Percentiles rank a stretch among this genome's conserved stretches.
These are phyloP conservation scores for Carex kokanica DNA, from an alignment of 176 grass and related monocot species.

Conservation along the genomic window DNA sequence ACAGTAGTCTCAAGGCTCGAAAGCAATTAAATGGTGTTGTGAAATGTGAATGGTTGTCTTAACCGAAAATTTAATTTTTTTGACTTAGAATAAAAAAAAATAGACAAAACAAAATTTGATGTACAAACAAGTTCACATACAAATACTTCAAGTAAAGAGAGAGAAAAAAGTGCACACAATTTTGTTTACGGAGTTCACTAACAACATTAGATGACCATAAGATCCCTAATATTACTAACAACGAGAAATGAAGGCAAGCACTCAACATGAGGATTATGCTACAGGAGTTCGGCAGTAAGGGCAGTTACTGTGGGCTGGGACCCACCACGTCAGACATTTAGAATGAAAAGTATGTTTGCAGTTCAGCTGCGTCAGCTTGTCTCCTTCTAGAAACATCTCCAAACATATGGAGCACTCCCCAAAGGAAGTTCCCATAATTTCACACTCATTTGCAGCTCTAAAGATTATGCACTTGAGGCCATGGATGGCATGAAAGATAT, in stretches of 20 bases:
- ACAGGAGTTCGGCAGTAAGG: conserved; percentile 55
- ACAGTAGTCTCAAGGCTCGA: too few relatives aligned
- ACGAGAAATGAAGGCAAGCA: neutral
- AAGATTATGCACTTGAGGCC: conserved; percentile 13
- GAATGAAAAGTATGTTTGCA: conserved; percentile 74
- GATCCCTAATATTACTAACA: neutral
- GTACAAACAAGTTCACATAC: too few relatives aligned
- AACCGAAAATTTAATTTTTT: too few relatives aligned
- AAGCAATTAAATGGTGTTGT: too few relatives aligned
- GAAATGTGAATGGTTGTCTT: too few relatives aligned
- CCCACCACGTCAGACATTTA: conserved; percentile 50
- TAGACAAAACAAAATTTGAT: too few relatives aligned
- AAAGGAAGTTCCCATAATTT: neutral
- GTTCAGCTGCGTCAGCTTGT: conserved; percentile 37
- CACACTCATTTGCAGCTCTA: neutral
- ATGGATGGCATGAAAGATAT: neutral
- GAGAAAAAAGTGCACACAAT: too few relatives aligned
- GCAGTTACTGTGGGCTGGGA: conserved; percentile 44
- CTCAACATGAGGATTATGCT: conserved; percentile 25
- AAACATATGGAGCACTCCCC: conserved; percentile 68
- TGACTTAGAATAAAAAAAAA: too few relatives aligned
- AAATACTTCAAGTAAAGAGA: too few relatives aligned
- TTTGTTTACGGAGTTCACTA: too few relatives aligned
- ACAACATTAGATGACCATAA: too few relatives aligned
- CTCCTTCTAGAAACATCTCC: conserved; percentile 35